Percentiles rank a stretch among this genome's conserved stretches.
Conservation (phyloP, 208 protist species). For the Wallacemonas sp. region DNA sequence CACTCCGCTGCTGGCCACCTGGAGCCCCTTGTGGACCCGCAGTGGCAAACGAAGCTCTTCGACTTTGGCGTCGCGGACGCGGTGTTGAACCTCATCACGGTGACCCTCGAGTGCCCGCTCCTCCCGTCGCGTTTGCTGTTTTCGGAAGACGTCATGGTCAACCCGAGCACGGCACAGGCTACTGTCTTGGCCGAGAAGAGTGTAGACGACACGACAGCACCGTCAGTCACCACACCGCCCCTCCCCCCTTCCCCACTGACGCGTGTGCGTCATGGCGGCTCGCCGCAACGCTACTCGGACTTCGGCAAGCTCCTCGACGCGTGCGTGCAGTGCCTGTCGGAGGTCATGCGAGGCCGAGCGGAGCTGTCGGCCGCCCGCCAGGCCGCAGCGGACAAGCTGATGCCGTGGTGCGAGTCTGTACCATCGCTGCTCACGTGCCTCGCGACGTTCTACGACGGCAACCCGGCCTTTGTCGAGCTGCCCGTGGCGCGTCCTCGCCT, state of each 20-base stretch:
- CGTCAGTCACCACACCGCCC: too few relatives aligned
- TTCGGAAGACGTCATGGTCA: conserved; percentile 32
- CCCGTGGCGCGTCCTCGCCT: conserved; percentile 33
- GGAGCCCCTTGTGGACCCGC: conserved; percentile 31
- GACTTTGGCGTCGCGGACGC: conserved; percentile 38
- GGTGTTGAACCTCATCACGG: conserved; percentile 26
- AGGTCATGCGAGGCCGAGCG: conserved; percentile 33
- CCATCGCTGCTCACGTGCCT: conserved; percentile 40
- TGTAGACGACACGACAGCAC: too few relatives aligned
- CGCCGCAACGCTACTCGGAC: conserved; percentile 35
- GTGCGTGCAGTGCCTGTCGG: conserved; percentile 33
- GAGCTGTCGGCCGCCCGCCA: conserved; percentile 31
- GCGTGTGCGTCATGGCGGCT: too few relatives aligned
- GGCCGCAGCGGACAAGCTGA: conserved; percentile 33
- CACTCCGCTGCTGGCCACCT: conserved; percentile 8
- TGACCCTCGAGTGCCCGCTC: conserved; percentile 35
- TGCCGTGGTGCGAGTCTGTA: conserved; percentile 33
- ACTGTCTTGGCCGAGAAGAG: too few relatives aligned
- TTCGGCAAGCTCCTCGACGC: conserved; percentile 37
- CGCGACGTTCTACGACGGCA: conserved; percentile 37
- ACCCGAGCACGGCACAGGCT: too few relatives aligned
- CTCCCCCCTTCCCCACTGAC: too few relatives aligned
- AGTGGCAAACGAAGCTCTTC: conserved; percentile 50
- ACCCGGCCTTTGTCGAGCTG: conserved; percentile 43
- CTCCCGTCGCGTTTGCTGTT: conserved; percentile 27